Base-by-base conservation (phyloP, 768 basidiomycete species). In the Paxillus involutus region DNA sequence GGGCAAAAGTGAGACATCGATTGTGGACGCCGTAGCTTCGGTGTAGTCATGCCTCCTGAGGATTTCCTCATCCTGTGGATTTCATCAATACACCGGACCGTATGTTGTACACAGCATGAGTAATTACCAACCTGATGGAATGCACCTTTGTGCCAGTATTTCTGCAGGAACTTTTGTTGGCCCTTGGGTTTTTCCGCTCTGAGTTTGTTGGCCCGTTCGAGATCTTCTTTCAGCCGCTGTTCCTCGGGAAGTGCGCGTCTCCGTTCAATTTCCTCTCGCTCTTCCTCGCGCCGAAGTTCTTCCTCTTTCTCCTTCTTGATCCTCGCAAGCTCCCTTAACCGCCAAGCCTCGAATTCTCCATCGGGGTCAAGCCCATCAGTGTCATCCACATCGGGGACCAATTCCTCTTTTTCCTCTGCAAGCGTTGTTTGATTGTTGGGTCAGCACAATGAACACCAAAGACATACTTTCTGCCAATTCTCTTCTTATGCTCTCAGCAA, bases 101-200 rank as follows among this genome's bases (percentile, higher is more conserved):
- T n/a, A 12, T 54, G 40, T 42, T 32, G 49, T n/a, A 36, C 43
- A 41, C 39, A 48, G 26, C 53, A 6, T 11, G 36, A 13, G 17
- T 41, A 56, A 42, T 40, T 11, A 66, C 79, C 32, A 55, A 91
- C 94, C 82, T 95, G 92, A 70, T 97, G 94, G 78, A 98, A 99
- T 55, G 96, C 97, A 63, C 97, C 97, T 73, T 96, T 98, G 77
- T 99, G 97, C 86, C 94, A 98, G 69, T 97, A 99, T 73, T 97
- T 98, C 70, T 98, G 94, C 58, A 98, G 71, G 73, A 98, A 98
- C 66, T 85, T 91, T 67, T 94, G 90, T 58, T 91, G 81, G 3
- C 91, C 93, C 67, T 97, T 90, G 1, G 91, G 90, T 72, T 95
- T 96, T 50, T 91, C 91, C 51, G 88, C 87, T 52, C 97, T 79